Percentiles rank a stretch among this genome's conserved stretches.
Evolutionary conservation across 768 basidiomycete species (phyloP).

Genomic region (Lentinula sp.): DNA sequence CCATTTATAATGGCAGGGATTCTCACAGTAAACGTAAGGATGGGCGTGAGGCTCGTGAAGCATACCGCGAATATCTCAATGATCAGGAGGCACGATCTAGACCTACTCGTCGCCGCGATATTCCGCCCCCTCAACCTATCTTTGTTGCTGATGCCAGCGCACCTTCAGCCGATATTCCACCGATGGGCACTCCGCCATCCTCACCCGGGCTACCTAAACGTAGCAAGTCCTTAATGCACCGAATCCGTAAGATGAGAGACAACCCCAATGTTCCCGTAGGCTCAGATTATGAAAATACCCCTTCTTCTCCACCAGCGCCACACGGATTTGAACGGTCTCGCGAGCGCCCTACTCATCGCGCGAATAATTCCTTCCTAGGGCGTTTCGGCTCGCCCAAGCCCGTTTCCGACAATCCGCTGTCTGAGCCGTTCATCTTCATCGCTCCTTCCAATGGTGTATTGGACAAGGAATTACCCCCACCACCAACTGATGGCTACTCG

Average conservation of each 20-base stretch:
- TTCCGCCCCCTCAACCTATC: slow-evolving; percentile 83
- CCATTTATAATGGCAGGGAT: slow-evolving; percentile 65
- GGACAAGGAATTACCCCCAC: slow-evolving; percentile 52
- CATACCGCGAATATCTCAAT: slow-evolving; percentile 37
- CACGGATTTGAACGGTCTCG: slow-evolving; percentile 16
- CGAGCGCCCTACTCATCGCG: slow-evolving; percentile 59
- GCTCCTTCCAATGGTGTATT: slow-evolving; percentile 34
- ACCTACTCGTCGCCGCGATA: slow-evolving; percentile 38
- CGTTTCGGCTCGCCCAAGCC: slow-evolving; percentile 43
- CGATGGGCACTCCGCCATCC: slow-evolving; percentile 33
- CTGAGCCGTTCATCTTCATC: slow-evolving; percentile 64
- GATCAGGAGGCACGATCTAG: slow-evolving; percentile 23
- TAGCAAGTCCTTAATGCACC: slow-evolving; percentile 80
- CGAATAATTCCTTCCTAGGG: slow-evolving; percentile 74
- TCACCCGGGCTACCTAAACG: slow-evolving; percentile 56
- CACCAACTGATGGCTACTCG: slow-evolving; percentile 32
- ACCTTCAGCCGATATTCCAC: slow-evolving; percentile 23
- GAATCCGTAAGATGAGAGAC: slow-evolving; percentile 85
- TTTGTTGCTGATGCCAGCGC: slow-evolving; percentile 53
- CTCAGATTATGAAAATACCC: slow-evolving; percentile 35
- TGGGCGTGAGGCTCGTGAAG: slow-evolving; percentile 42
- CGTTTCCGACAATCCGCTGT: slow-evolving; percentile 24
- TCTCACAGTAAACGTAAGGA: slow-evolving; percentile 42
- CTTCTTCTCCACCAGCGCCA: slow-evolving; percentile 27
- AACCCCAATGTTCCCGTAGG: slow-evolving; percentile 75